These are phyloP conservation scores for Kalanchoe fedtschenkoi DNA, from an alignment of 164 flowering plant genomes.

Conservation along the genomic window DNA sequence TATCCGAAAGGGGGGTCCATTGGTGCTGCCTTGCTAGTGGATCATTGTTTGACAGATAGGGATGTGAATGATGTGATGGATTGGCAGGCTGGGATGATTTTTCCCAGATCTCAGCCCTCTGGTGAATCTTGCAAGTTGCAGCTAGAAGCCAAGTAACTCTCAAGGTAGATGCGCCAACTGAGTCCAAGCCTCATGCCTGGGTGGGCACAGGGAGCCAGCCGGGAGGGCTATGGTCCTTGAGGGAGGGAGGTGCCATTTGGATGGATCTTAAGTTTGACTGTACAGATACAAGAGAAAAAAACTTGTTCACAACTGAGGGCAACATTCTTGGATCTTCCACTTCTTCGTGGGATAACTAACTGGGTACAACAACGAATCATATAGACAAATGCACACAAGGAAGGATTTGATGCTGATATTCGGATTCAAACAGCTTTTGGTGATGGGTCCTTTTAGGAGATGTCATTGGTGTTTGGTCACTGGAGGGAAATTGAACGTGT, in stretches of 20 bases:
- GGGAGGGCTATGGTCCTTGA: no score
- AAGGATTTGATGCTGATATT: no score
- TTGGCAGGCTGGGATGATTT: no score
- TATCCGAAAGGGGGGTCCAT: neutral
- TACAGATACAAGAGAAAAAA: no score
- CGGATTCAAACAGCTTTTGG: no score
- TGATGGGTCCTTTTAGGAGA: neutral
- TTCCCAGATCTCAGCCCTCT: no score
- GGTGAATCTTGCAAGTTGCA: constrained; percentile 1
- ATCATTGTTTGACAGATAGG: neutral
- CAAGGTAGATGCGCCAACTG: neutral
- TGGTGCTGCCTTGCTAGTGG: neutral
- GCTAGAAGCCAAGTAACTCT: neutral
- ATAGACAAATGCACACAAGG: neutral
- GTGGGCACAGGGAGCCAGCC: neutral
- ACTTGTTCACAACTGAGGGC: no score
- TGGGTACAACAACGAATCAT: neutral
- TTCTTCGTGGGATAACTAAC: neutral
- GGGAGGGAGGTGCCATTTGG: no score
- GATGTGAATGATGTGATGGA: neutral
- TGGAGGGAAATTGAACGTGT: constrained; percentile 66
- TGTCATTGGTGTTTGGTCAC: constrained; percentile 48
- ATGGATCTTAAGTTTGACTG: no score
- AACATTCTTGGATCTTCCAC: constrained; percentile 2
- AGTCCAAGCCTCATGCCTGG: neutral